A percentile compares a stretch with the other conserved stretches of the same genome.
These are phyloP conservation scores for Acanthamoeba sp. DNA, from an alignment of 208 protist genomes.

Conservation along the genomic window DNA sequence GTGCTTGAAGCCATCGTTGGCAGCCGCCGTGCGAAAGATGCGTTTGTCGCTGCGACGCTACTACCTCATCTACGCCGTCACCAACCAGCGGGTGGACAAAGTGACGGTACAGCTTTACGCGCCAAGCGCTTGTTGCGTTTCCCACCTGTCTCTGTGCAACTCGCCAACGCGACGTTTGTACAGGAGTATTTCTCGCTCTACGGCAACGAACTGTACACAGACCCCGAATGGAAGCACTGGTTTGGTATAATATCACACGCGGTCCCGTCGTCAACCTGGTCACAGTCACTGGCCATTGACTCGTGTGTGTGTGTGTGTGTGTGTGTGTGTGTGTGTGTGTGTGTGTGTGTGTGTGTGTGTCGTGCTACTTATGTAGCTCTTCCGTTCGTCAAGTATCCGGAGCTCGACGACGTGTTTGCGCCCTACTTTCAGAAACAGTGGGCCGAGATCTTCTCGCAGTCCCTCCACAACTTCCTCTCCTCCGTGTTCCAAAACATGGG, in stretches of 20 bases:
- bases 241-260: background rate
- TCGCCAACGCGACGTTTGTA: background rate
- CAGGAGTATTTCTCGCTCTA: conserved; percentile 36
- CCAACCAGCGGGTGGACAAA: conserved; percentile 31
- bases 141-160: background rate
- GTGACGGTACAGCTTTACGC: conserved; percentile 11
- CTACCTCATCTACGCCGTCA: conserved; percentile 47
- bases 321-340: background rate
- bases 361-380: conserved; percentile 2
- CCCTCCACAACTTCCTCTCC: conserved; percentile 69
- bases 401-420: conserved; percentile 18
- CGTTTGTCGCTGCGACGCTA: conserved; percentile 30
- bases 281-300: too few species aligned
- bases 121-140: too few species aligned
- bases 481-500: conserved; percentile 56
- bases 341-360: background rate
- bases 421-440: conserved; percentile 65
- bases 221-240: conserved; percentile 58
- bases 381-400: conserved; percentile 59
- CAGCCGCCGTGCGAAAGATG: background rate
- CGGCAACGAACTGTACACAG: conserved; percentile 10
- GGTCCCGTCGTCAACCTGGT: background rate
- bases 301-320: too few species aligned
- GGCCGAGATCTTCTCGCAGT: conserved; percentile 34
- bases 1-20: background rate